Base-by-base conservation (phyloP, 495 filamentous ascomycete species). In the Antarctomyces pellizariae region DNA sequence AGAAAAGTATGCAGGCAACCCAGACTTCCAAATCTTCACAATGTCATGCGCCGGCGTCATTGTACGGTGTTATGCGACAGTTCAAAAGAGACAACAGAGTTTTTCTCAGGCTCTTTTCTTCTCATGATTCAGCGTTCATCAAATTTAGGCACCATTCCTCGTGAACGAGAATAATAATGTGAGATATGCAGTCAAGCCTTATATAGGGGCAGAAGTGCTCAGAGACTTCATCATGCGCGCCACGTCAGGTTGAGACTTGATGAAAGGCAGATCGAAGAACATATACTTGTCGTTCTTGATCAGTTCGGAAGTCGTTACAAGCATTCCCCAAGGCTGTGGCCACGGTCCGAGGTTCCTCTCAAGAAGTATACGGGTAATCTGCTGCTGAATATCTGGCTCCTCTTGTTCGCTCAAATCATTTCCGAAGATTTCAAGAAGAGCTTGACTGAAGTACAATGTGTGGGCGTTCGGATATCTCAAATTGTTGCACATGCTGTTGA, bases 311-410 rank as follows among this genome's bases (percentile, higher is more conserved):
- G 89, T 60, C 12, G 80, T 90, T 31, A 90, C 71, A 46, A 93
- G 76, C 21, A 95, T 49, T 9, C 86, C 86, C 86, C 86, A 99
- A 8, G 86, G 83, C 45, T 95, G 89, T 16, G 86, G 86, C 44
- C 83, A 78, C 46, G 76, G 78, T 10, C 82, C 78, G 26, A 84
- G 67, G 25, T 92, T 50, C 20, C 86, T 62, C 54, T 99, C 86
- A 3, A 93, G 48, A 22, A 95, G 50, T 22, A 93, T 67, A 13
- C 82, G 67, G 22, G 77, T 75, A 35, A 95, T 77, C 46, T 89
- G 76, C 49, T 95, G 71, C 16, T 80, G 72, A 26, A 92, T 69
- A 29, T 86, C 77, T 2, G 60, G 62, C 41, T 78, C 72, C 39
- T 82, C 71, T 17, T 71, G 64, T 43, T 89, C 79, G 24, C 64